Evolutionary conservation across 192 early-diverging fungal genomes (phyloP), one percentile per base, ranked within the genome.

Genomic region (Entomortierella beljakovae): DNA sequence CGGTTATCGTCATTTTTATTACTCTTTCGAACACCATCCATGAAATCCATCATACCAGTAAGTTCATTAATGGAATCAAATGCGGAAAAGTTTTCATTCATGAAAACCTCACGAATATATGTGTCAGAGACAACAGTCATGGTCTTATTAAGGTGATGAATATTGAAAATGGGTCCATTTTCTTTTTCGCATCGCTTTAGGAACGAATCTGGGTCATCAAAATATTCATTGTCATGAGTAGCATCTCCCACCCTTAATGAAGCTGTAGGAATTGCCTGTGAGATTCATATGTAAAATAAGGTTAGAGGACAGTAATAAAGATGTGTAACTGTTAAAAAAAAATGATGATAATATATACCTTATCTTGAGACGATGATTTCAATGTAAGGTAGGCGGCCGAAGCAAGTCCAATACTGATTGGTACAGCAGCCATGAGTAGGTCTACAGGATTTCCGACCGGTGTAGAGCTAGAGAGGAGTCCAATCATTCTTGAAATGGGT

Each of bases 61-160:
- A 70, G 15, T 3, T 57, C 37, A 32, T 73, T 63, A 1, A 77
- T 29, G 1, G 81, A 55, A 29, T 70, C 67, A 3, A 25, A 22
- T 18, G 65, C 69, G n/a, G 34, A 63, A n/a, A 82, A 77, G 20
- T 60, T 15, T 10, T 82, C 69, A 28, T 61, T 77, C 73, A 76
- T 71, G 31, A 82, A 82, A 15, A 82, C 59, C 42, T 82, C 81
- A 3, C 81, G 73, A 20, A 71, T 51, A 18, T 70, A 46, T 1
- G 63, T 50, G 16, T 73, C 81, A 5, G 72, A 77, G 40, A 82
- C 61, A 8, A 68, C 61, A 0, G 69, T 82, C 0, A 77, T 11
- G 18, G 57, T 26, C 52, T 71, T 61, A 16, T 61, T 66, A n/a
- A 62, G 16, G 29, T 35, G 46, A 0, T 35, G 37, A 42, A 42